These are phyloP conservation scores for Malassezia sympodialis DNA, from an alignment of 1,284 basidiomycete genomes.

Conservation along the genomic window DNA sequence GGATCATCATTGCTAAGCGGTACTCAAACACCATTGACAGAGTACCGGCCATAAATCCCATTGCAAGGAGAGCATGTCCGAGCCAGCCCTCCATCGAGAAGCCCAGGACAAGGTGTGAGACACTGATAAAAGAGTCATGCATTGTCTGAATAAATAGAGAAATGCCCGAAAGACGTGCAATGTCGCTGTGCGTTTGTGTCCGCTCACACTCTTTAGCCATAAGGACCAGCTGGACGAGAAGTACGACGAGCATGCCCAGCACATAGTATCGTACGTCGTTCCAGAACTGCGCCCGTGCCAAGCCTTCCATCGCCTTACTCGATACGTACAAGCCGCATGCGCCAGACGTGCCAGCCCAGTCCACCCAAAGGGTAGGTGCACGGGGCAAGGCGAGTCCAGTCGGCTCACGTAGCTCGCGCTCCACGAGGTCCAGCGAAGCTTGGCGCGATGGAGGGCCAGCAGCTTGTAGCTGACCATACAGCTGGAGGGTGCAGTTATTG, in stretches of 20 bases:
- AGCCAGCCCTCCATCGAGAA: neutral
- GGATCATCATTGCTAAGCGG: neutral
- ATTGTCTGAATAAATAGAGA: conserved; percentile 8
- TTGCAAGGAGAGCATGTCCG: neutral
- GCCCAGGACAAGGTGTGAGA: conserved; percentile 7
- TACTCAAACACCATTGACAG: conserved; percentile 15
- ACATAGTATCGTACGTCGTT: conserved; percentile 9
- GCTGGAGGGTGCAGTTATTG: conserved; percentile 14
- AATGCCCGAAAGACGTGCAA: conserved; percentile 2
- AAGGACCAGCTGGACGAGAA: conserved; percentile 8
- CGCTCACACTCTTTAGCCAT: conserved; percentile 7
- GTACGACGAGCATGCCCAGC: conserved; percentile 6
- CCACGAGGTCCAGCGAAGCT: neutral
- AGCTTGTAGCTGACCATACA: conserved; percentile 10
- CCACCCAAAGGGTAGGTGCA: neutral
- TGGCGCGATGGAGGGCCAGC: neutral
- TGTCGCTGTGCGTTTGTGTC: conserved; percentile 5
- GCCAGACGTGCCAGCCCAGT: neutral
- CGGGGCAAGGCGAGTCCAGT: neutral
- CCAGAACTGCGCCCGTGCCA: conserved; percentile 7
- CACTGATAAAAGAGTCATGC: conserved; percentile 10
- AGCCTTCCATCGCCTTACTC: neutral
- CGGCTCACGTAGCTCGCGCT: conserved; percentile 5
- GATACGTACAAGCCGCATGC: conserved; percentile 2
- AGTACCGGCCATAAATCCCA: conserved; percentile 6